Base-by-base conservation (phyloP, 2,329 filamentous ascomycete species). In the Ascochyta lentis region DNA sequence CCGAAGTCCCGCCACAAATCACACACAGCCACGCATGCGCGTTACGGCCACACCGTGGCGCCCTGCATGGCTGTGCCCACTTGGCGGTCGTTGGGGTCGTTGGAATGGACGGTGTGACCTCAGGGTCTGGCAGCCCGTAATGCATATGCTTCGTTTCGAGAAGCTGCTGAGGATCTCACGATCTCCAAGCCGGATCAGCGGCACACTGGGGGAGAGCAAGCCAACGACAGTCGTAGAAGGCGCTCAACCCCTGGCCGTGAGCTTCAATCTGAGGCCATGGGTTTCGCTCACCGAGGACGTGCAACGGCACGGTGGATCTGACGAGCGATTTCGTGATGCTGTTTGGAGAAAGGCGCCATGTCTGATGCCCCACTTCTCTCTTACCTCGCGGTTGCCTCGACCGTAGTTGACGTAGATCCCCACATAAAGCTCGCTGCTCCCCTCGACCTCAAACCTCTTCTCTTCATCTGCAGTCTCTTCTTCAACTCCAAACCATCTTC, bases 31-130 rank as follows among this genome's bases (percentile, higher is more conserved):
- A 57, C 54, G 54, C 54, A 57, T 57, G 49, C 44, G 35, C 39
- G 34, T 22, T 48, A 24, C 33, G 48, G 43, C 44, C 44, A 52
- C 54, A 47, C n/a, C 35, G 54, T 57, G 54, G 54, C 54, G 54
- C 54, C 54, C 49, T 57, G 54, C 54, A 57, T 57, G 43, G 54
- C 44, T 53, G 49, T 53, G 54, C 44, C 54, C 54, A 57, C 54
- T 57, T 57, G 49, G 54, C 54, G 43, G 43, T 47, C 31, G 24
- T 34, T 16, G 42, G 12, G 26, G 53, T 42, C 16, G 47, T 34
- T 34, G 31, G 38, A 48, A 39, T 35, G 43, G 48, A 52, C 44
- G 39, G 54, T 53, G 49, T 57, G 54, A 49, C 54, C 49, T 40
- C 49, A 40, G 54, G 39, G 42, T 47, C 47, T 42, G 46, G 31